Conservation (phyloP, 1,139 yeast species). For the Hyphopichia buzzinii region DNA sequence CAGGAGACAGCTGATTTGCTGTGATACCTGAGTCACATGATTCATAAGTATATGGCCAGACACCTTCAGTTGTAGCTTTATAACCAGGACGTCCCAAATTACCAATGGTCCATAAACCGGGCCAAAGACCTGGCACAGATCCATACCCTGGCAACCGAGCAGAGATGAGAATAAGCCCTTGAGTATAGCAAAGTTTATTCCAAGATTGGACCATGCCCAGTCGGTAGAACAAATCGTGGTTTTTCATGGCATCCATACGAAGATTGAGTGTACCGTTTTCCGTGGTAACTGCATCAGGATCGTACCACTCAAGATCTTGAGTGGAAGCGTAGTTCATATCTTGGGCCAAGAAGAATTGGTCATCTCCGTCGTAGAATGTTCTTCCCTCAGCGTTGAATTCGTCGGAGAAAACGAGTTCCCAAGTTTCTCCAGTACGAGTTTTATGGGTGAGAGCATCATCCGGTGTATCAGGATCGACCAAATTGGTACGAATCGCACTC, state of each 20-base stretch:
- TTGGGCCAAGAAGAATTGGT: slow-evolving; percentile 77
- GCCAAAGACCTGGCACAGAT: slow-evolving; percentile 76
- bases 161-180: slow-evolving; percentile 68
- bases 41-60: slow-evolving; percentile 87
- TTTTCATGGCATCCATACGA: slow-evolving; percentile 71
- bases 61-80: slow-evolving; percentile 75
- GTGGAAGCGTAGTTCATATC: slow-evolving; percentile 81
- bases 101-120: slow-evolving; percentile 88
- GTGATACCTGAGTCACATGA: slow-evolving; percentile 86
- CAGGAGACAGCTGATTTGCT: slow-evolving; percentile 80
- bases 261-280: slow-evolving; percentile 61
- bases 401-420: slow-evolving; percentile 77
- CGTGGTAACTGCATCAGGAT: slow-evolving; percentile 77
- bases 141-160: slow-evolving; percentile 74
- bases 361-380: slow-evolving; percentile 80
- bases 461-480: slow-evolving; percentile 84
- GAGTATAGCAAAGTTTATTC: slow-evolving; percentile 80
- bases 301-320: slow-evolving; percentile 82
- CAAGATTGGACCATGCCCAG: slow-evolving; percentile 85
- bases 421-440: slow-evolving; percentile 54
- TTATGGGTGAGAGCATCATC: slow-evolving; percentile 42
- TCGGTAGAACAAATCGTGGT: slow-evolving; percentile 70
- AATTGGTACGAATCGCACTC: slow-evolving; percentile 56
- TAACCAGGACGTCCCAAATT: slow-evolving; percentile 84
- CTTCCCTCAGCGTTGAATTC: slow-evolving; percentile 83